Conservation (phyloP, 805 yeast genomes). For the Cyberlindnera xishuangbannaensis region DNA sequence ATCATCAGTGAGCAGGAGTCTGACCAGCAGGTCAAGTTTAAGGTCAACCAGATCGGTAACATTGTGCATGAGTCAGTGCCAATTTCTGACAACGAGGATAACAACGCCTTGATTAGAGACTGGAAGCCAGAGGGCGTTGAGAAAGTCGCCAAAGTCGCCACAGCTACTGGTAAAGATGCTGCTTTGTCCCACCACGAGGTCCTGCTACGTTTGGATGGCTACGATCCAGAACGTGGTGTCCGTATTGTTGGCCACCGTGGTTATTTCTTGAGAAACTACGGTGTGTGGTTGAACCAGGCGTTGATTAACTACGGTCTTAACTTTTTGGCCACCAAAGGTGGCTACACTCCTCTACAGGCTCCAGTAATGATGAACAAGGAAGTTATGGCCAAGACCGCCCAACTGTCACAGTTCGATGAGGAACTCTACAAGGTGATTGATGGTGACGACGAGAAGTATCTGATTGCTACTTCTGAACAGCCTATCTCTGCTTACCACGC, state of each 20-base stretch:
- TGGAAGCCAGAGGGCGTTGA: constrained; percentile 78
- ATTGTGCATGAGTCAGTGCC: constrained; percentile 90
- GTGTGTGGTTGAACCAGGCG: constrained; percentile 97
- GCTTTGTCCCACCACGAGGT: constrained; percentile 92
- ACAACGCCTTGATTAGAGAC: constrained; percentile 79
- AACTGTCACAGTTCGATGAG: constrained; percentile 95
- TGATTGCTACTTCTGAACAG: constrained; percentile 98
- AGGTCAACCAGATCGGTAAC: constrained; percentile 90
- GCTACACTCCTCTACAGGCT: constrained; percentile 89
- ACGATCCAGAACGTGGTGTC: constrained; percentile 98
- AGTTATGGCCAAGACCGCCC: constrained; percentile 99
- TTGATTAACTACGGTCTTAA: constrained; percentile 91
- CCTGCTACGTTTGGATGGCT: constrained; percentile 89
- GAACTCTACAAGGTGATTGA: constrained; percentile 95
- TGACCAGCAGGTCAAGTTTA: constrained; percentile 65
- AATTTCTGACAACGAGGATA: constrained; percentile 80
- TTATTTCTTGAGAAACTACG: constrained; percentile 88
- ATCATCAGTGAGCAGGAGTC: constrained; percentile 69
- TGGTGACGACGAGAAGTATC: constrained; percentile 95
- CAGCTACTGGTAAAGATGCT: constrained; percentile 75
- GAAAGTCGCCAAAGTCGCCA: constrained; percentile 57
- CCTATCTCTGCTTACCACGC: constrained; percentile 98
- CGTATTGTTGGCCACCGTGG: constrained; percentile 98
- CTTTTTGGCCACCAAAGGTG: constrained; percentile 72
- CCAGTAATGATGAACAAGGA: constrained; percentile 99